A percentile compares a stretch with the other conserved stretches of the same genome.
These are phyloP conservation scores for Fusarium neocosmosporiellum DNA, from an alignment of 2,329 filamentous ascomycete species.

Conservation along the genomic window DNA sequence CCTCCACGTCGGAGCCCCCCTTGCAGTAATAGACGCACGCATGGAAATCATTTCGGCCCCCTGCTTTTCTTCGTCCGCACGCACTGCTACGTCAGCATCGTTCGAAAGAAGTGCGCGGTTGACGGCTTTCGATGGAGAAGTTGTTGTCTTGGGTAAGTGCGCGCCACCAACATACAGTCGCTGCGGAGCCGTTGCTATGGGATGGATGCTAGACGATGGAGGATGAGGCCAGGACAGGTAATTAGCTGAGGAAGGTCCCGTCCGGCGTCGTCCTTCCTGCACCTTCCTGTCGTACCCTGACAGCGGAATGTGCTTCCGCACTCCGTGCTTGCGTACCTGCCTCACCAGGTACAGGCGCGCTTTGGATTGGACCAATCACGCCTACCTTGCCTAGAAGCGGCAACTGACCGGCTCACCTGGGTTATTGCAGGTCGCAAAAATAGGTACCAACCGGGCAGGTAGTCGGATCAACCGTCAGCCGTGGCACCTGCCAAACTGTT, in stretches of 20 bases:
- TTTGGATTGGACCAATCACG: background rate
- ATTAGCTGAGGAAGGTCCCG: conserved; percentile 8
- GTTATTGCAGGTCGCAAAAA: background rate
- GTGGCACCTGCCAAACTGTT: conserved; percentile 9
- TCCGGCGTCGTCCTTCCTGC: background rate
- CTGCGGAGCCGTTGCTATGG: background rate
- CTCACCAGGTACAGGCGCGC: background rate
- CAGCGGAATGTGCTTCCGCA: conserved; percentile 5
- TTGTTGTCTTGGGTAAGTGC: conserved; percentile 21
- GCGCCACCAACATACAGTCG: conserved; percentile 26
- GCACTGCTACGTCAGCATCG: conserved; percentile 18
- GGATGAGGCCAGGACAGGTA: background rate
- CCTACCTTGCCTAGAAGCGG: background rate
- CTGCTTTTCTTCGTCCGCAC: conserved; percentile 4
- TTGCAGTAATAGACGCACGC: conserved; percentile 22
- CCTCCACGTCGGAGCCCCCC: conserved; percentile 26
- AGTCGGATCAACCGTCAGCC: conserved; percentile 8
- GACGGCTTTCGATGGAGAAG: conserved; percentile 10
- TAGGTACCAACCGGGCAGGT: background rate
- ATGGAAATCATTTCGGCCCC: conserved; percentile 1
- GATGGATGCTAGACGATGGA: conserved; percentile 1
- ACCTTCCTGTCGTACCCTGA: conserved; percentile 2
- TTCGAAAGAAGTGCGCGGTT: conserved; percentile 9
- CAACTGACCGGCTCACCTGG: background rate
- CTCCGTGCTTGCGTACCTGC: conserved; percentile 7